Evolutionary conservation across 495 filamentous ascomycete species (phyloP), one percentile per base, ranked within the genome.

Genomic region (Aspergillus cristatus): DNA sequence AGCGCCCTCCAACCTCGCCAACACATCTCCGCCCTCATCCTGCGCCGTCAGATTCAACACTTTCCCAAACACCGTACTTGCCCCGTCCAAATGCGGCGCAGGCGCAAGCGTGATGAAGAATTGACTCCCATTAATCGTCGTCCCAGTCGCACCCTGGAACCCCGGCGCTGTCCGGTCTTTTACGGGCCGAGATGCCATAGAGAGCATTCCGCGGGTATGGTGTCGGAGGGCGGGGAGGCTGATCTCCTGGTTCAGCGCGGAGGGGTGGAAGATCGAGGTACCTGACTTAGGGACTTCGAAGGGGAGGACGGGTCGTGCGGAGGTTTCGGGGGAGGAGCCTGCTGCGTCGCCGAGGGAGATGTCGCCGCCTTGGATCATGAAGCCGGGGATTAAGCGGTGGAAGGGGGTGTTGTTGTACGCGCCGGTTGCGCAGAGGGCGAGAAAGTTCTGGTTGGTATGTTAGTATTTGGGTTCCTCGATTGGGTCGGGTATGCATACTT

Each of bases 31-130:
- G 2, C 57, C 62, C 30, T 65, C 70, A 44, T 71, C 63, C 28
- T 67, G 62, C 5, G 59, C 51, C 7, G 50, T 57, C 43, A 67
- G 32, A 42, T 59, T 68, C 57, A 80, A 49, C 32, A 97, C 75
- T 59, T 84, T 82, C 17, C 91, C 91, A 63, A 98, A 97, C 2
- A 93, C 84, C 1, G 86, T 94, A 55, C 90, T 98, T 42, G 85
- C 75, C 4, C 91, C 93, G 63, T 97, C 93, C 22, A 98, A 65
- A 75, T 98, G 91, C 38, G 86, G 79, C 30, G 87, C 86, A 17
- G 82, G 73, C 32, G 81, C 86, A 58, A 90, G 88, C 6, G 79
- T 74, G 34, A 98, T 73, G 58, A 94, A 98, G 57, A 97, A 98
- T 64, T 98, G 91, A 44, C 82, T 88, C 12, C 86, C 90, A 58